phyloP scores from a whole-genome alignment of 2,329 filamentous ascomycete species.

The Fusarium sp. region DNA sequence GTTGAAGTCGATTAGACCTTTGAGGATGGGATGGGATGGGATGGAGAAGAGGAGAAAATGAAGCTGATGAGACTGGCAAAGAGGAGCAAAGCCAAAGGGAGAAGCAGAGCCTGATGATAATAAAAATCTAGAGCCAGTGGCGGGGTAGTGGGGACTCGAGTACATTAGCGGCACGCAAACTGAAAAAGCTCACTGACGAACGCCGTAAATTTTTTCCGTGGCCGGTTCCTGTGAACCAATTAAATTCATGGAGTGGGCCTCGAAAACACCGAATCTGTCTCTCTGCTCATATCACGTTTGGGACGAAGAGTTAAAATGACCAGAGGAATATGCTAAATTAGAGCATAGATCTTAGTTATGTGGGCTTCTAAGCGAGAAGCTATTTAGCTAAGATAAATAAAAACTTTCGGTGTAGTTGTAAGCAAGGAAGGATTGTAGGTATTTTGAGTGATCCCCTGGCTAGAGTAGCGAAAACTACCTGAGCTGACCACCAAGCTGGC shows the following conservation, averaged over 20 bases:
- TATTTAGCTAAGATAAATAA: neutral
- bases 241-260: neutral
- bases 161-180: slow-evolving; percentile 24
- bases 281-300: neutral
- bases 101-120: slow-evolving; percentile 39
- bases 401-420: neutral
- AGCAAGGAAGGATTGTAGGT: neutral
- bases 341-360: neutral
- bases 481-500: slow-evolving; percentile 1
- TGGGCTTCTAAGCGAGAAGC: neutral
- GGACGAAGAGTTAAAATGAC: neutral
- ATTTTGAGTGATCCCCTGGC: neutral
- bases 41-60: slow-evolving; percentile 16
- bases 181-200: slow-evolving; percentile 9
- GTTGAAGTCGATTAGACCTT: slow-evolving; percentile 43
- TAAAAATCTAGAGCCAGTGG: slow-evolving; percentile 43
- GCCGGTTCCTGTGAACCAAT: neutral
- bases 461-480: neutral
- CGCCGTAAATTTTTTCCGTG: slow-evolving; percentile 24
- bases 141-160: slow-evolving; percentile 35
- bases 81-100: slow-evolving; percentile 31
- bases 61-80: slow-evolving; percentile 31
- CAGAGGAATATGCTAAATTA: neutral
- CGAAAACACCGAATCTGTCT: neutral
- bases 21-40: slow-evolving; percentile 24